Evolutionary conservation across 192 early-diverging fungal species (phyloP).

Genomic region (Coemansia sp.): DNA sequence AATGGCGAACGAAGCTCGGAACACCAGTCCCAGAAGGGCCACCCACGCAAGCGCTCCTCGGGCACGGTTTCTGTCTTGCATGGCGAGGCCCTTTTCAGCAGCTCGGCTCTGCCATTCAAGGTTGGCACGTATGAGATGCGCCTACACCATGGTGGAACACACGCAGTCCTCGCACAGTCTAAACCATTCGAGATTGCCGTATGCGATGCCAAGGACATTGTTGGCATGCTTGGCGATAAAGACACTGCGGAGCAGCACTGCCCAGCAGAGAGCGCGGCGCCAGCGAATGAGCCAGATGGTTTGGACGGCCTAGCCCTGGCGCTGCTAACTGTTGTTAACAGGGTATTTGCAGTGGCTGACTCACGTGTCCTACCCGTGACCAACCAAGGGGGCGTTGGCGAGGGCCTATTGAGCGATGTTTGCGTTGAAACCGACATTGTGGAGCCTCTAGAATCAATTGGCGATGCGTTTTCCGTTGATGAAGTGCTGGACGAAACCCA

Average conservation of each 20-base stretch:
- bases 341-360: constrained; percentile 47
- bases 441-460: constrained; percentile 40
- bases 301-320: constrained; percentile 32
- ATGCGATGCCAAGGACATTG: constrained; percentile 24
- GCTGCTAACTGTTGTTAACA: constrained; percentile 47
- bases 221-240: constrained; percentile 11
- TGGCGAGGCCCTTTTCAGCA: constrained; percentile 65
- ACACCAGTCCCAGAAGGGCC: constrained; percentile 23
- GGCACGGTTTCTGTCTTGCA: constrained; percentile 11
- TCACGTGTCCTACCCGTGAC: constrained; percentile 10
- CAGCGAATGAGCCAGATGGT: neutral
- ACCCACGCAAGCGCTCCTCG: constrained; percentile 2
- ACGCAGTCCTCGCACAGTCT: constrained; percentile 76
- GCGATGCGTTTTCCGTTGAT: constrained; percentile 37
- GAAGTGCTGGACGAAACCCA: constrained; percentile 56
- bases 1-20: constrained; percentile 8
- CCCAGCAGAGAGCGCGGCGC: neutral
- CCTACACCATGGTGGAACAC: constrained; percentile 84
- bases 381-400: neutral
- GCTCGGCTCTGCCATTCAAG: constrained; percentile 76
- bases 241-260: neutral
- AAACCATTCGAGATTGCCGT: constrained; percentile 75
- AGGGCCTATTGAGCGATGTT: constrained; percentile 11
- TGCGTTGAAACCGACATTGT: constrained; percentile 42
- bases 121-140: constrained; percentile 88